phyloP scores from a whole-genome alignment of 768 basidiomycete genomes.

The Pisolithus tinctorius region DNA sequence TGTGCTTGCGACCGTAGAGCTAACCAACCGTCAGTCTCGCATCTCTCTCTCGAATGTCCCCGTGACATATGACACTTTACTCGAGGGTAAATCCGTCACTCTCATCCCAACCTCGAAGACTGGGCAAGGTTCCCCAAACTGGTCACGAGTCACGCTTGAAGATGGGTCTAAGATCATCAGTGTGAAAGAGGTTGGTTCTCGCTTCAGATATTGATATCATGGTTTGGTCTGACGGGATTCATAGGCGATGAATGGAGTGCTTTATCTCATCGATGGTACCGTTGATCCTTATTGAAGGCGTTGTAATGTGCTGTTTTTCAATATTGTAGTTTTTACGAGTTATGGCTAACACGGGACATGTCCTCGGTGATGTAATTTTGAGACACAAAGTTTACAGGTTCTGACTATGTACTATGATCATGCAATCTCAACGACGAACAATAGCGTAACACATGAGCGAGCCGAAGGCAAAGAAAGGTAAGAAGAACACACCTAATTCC shows the following conservation, averaged over 20 bases:
- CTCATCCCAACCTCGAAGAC: slow-evolving; percentile 36
- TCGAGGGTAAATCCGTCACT: slow-evolving; percentile 49
- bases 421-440: too few species aligned
- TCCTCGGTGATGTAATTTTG: too few species aligned
- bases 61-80: slow-evolving; percentile 49
- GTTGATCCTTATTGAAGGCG: slow-evolving; percentile 16
- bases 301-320: neutral
- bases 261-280: slow-evolving; percentile 38
- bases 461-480: too few species aligned
- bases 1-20: neutral
- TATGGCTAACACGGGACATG: too few species aligned
- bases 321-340: too few species aligned
- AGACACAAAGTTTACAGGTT: too few species aligned
- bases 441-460: too few species aligned
- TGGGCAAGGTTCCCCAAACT: slow-evolving; percentile 38
- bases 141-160: slow-evolving; percentile 54
- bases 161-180: slow-evolving; percentile 47
- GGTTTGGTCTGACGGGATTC: neutral
- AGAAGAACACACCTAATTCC: too few species aligned
- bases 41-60: slow-evolving; percentile 35
- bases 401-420: too few species aligned
- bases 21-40: slow-evolving; percentile 28
- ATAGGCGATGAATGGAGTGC: slow-evolving; percentile 38
- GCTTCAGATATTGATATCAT: neutral
- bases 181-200: slow-evolving; percentile 49